These are phyloP conservation scores for Prunella vulgaris DNA, from an alignment of 257 asterid species.

Conservation along the genomic window DNA sequence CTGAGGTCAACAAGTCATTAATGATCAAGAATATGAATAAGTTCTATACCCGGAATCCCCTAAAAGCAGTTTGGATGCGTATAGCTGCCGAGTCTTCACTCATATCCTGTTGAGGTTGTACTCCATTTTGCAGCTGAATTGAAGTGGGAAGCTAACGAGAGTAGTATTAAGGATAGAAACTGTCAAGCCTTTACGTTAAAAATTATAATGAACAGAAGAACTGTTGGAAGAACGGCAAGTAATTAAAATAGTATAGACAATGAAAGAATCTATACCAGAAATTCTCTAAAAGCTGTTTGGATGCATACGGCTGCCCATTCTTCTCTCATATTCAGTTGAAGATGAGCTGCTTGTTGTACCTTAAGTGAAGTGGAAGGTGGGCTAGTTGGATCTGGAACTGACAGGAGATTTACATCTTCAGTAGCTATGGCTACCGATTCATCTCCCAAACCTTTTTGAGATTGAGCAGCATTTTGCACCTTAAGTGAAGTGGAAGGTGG, in stretches of 20 bases:
- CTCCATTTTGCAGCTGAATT: constrained; percentile 47
- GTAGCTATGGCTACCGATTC: constrained; percentile 60
- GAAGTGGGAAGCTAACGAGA: constrained; percentile 39
- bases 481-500: constrained; percentile 50
- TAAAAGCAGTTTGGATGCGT: constrained; percentile 66
- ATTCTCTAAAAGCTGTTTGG: constrained; percentile 69
- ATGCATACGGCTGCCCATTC: constrained; percentile 64
- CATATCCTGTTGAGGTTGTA: constrained; percentile 30
- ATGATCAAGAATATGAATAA: background rate
- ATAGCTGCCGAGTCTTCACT: constrained; percentile 73
- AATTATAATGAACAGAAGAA: background rate
- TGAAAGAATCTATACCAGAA: constrained; percentile 44
- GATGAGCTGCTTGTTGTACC: constrained; percentile 43
- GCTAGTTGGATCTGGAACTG: constrained; percentile 39
- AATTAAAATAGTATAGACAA: background rate
- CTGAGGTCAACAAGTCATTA: constrained; percentile 4
- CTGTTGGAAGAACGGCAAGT: constrained; percentile 8
- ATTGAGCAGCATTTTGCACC: constrained; percentile 44
- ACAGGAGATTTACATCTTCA: constrained; percentile 33
- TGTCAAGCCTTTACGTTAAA: background rate
- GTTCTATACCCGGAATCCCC: constrained; percentile 65
- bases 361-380: constrained; percentile 49
- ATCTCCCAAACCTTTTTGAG: constrained; percentile 34
- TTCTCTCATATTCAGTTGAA: constrained; percentile 35
- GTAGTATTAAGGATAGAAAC: background rate